A percentile compares a stretch with the other conserved stretches of the same genome.
Conservation (phyloP, 202 grass and related monocot species). For the Hordeum pubiflorum region DNA sequence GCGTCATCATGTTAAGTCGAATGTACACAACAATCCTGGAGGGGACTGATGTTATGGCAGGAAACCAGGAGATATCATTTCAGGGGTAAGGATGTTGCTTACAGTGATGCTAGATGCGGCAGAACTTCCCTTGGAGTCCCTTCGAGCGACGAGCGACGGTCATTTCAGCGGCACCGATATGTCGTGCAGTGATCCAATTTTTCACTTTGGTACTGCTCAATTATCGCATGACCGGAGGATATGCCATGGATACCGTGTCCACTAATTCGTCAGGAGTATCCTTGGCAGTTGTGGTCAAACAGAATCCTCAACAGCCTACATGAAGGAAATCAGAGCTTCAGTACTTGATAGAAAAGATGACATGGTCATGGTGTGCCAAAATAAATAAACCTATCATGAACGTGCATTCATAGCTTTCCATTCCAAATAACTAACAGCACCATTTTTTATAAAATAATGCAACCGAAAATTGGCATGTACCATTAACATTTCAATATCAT, state of each 20-base stretch:
- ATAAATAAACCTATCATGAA: not conserved
- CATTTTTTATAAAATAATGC: not conserved
- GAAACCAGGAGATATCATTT: not conserved
- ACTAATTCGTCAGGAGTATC: not conserved
- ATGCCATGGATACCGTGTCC: not conserved
- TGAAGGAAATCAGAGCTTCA: not conserved
- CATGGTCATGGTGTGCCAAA: not conserved
- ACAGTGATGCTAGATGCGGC: not conserved
- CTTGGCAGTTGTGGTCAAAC: conserved; percentile 4
- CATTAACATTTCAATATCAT: not conserved
- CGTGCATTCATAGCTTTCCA: not conserved
- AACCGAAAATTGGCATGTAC: not conserved
- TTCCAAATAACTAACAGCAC: not conserved
- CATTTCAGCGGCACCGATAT: not conserved
- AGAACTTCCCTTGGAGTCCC: not conserved
- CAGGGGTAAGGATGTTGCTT: not conserved
- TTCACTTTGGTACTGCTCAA: not conserved
- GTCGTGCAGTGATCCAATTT: not conserved
- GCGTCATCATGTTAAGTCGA: not conserved
- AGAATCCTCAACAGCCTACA: conserved; percentile 20
- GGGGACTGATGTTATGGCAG: not conserved
- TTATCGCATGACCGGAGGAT: not conserved
- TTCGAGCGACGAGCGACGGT: not conserved
- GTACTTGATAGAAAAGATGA: not conserved
- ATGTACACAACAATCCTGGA: not conserved